These are phyloP conservation scores for Linum lewisii DNA, from an alignment of 345 rosid genomes.

Conservation along the genomic window DNA sequence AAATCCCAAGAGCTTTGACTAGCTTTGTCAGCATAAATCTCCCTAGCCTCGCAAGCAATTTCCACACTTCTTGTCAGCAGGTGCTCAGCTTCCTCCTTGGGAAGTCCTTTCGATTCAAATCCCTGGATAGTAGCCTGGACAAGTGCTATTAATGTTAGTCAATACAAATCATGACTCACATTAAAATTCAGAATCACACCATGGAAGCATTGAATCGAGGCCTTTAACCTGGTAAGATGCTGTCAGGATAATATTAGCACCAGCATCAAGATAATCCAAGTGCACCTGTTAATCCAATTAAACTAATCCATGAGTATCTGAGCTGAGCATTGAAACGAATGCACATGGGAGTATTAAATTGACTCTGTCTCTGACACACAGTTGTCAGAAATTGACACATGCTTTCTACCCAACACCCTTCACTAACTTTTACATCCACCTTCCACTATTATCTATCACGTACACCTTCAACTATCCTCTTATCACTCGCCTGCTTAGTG, in stretches of 20 bases:
- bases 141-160: not conserved
- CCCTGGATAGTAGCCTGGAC: constrained; percentile 82
- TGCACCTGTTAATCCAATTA: constrained; percentile 48
- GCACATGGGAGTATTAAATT: not conserved
- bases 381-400: not conserved
- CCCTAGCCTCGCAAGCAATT: constrained; percentile 76
- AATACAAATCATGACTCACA: not conserved
- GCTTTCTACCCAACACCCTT: not conserved
- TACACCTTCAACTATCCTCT: not conserved
- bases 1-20: constrained; percentile 47
- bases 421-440: not conserved
- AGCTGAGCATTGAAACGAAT: not conserved
- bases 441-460: not conserved
- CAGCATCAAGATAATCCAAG: constrained; percentile 80
- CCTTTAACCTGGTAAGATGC: constrained; percentile 73
- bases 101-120: constrained; percentile 65
- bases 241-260: constrained; percentile 65
- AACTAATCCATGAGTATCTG: not conserved
- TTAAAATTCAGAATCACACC: not conserved
- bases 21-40: constrained; percentile 47
- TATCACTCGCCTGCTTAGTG: not conserved
- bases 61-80: constrained; percentile 65
- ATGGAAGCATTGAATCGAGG: not conserved
- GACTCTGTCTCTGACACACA: not conserved
- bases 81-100: constrained; percentile 54